Evolutionary conservation across 2,329 filamentous ascomycete genomes (phyloP), one percentile per base, ranked within the genome.

Genomic region (Remersonia thermophila): DNA sequence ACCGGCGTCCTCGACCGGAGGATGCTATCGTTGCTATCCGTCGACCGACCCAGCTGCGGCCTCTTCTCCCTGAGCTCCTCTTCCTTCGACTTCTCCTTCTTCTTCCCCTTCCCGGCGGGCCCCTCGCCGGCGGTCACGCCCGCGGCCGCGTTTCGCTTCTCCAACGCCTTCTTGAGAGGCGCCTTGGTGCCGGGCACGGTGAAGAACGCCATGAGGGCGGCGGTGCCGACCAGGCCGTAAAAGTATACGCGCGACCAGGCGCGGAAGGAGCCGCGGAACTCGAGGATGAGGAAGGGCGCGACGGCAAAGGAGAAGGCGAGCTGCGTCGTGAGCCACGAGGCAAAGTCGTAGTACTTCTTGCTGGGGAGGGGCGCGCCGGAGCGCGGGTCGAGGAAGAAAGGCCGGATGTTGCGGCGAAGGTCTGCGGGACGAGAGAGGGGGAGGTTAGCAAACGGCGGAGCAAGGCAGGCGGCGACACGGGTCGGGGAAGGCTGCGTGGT

Each of bases 221-320:
- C 59, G 1, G 81, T 81, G 46, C 77, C 78, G 42, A 87, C 53
- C 37, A 91, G 65, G 23, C 73, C 77, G 59, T 93, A 98, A 62
- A 86, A 96, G 61, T 94, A 91, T 26, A 95, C 82, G 29, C 83
- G 75, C 0, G 73, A 62, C 91, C 91, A 98, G 39, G 83, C 79
- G 2, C 67, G 62, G 29, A 93, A 58, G 8, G 80, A 87, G 41
- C 76, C 71, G 13, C 66, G 60, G 45, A 95, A 75, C 15, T 67
- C 68, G 16, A 98, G 78, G 27, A 95, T 65, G 30, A 95, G 71
- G 59, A 98, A 98, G 0, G 91, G 91, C 1, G 80, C 71, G 1
- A 79, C 83, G 35, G 75, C 73, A 58, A 93, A 98, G 32, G 80
- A 79, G 57, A 96, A 57, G 33, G 51, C 48, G 17, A 53, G 31